Conservation (phyloP, 352 stramenopile species). For the Globisporangium polare region DNA sequence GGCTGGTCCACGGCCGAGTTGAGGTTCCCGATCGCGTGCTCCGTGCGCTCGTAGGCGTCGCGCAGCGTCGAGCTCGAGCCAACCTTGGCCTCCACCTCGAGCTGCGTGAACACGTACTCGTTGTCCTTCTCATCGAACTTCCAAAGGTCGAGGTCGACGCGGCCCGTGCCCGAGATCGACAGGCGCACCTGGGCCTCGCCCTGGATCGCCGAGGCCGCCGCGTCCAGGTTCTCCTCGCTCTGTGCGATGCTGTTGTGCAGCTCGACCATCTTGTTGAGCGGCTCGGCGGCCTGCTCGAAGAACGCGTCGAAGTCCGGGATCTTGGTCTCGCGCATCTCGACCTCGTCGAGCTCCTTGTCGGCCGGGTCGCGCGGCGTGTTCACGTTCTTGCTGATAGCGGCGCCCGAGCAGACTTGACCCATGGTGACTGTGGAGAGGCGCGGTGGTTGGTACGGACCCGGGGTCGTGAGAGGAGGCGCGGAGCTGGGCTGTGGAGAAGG, state of each 20-base stretch:
- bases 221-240: slow-evolving; percentile 53
- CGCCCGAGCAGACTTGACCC: slow-evolving; percentile 55
- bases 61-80: slow-evolving; percentile 15
- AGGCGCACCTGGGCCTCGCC: slow-evolving; percentile 43
- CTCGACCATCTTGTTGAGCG: slow-evolving; percentile 22
- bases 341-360: slow-evolving; percentile 26
- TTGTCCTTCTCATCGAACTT: slow-evolving; percentile 44
- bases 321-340: slow-evolving; percentile 27
- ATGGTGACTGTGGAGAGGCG: slow-evolving; percentile 23
- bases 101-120: slow-evolving; percentile 25
- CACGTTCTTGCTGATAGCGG: slow-evolving; percentile 31
- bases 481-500: slow-evolving; percentile 14
- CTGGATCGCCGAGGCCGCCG: slow-evolving; percentile 39
- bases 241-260: slow-evolving; percentile 49
- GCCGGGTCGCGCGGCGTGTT: slow-evolving; percentile 21
- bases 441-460: not conserved
- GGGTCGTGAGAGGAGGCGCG: slow-evolving; percentile 1
- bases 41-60: slow-evolving; percentile 24
- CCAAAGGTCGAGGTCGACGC: slow-evolving; percentile 33
- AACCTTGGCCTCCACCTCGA: slow-evolving; percentile 24
- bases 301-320: slow-evolving; percentile 24
- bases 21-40: slow-evolving; percentile 24
- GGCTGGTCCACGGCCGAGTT: slow-evolving; percentile 34
- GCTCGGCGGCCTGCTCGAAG: slow-evolving; percentile 19
- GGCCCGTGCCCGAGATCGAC: slow-evolving; percentile 15